A percentile compares a stretch with the other conserved stretches of the same genome.
Conservation (phyloP, 177 flowering plant genomes). For the Vitis hybrid region DNA sequence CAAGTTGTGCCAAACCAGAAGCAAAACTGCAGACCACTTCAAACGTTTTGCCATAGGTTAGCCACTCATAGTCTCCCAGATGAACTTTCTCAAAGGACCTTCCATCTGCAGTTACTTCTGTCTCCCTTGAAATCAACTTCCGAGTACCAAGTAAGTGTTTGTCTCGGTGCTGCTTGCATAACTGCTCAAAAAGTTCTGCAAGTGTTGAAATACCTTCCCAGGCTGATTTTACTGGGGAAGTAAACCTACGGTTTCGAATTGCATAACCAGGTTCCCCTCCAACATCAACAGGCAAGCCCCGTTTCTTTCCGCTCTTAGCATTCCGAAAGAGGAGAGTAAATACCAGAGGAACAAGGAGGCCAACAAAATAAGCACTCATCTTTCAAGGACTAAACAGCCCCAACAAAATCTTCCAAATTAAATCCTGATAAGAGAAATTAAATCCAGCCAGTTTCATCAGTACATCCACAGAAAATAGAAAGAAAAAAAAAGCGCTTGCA, state of each 20-base stretch:
- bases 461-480: not conserved
- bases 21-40: slow-evolving; percentile 69
- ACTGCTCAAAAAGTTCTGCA: slow-evolving; percentile 79
- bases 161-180: slow-evolving; percentile 51
- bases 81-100: slow-evolving; percentile 90
- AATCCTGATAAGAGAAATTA: slow-evolving; percentile 15
- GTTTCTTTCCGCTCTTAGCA: slow-evolving; percentile 50
- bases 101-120: slow-evolving; percentile 62
- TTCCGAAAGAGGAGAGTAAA: slow-evolving; percentile 54
- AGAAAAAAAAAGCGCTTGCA: not conserved
- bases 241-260: slow-evolving; percentile 52
- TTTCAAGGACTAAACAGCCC: slow-evolving; percentile 16
- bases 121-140: slow-evolving; percentile 59
- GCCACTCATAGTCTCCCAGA: slow-evolving; percentile 87
- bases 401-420: slow-evolving; percentile 3
- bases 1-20: slow-evolving; percentile 80
- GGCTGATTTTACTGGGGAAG: slow-evolving; percentile 55
- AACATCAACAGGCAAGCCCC: slow-evolving; percentile 79
- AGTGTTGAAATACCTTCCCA: slow-evolving; percentile 87
- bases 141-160: slow-evolving; percentile 74
- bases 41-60: slow-evolving; percentile 69
- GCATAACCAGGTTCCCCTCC: slow-evolving; percentile 96
- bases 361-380: slow-evolving; percentile 71
- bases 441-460: not conserved
- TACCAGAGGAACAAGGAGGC: slow-evolving; percentile 69